Evolutionary conservation across 2,329 filamentous ascomycete genomes (phyloP), one percentile per base, ranked within the genome.

Genomic region (Trichoderma polysporum): DNA sequence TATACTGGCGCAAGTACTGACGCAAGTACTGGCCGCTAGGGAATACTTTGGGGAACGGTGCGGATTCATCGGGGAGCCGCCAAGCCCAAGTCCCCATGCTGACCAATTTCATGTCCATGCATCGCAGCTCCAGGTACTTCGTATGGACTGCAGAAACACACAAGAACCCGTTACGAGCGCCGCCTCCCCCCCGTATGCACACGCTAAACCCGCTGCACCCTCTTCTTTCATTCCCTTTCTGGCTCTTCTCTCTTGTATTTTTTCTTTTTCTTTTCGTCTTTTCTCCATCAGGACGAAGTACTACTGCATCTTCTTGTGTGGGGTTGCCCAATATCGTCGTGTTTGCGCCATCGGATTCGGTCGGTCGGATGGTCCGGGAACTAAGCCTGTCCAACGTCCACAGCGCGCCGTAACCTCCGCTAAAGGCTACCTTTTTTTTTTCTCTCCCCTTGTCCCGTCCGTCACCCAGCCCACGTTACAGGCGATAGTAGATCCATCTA

Each of bases 291-390:
- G n/a, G n/a, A n/a, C n/a, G n/a, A 33, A 58, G 17, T 25, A 29
- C 39, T 25, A 27, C 25, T 25, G 7, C 37, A 19, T 50, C 47
- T 22, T 47, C 10, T 15, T n/a, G 27, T 62, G 58, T 50, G 52
- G 57, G 52, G 66, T 45, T 45, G n/a, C n/a, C 50, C 27, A 31
- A 54, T 45, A 41, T 53, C 59, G 39, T 27, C 39, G 39, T n/a
- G 39, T 57, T 25, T 63, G 50, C 50, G 62, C 53, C 62, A 49
- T 49, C 53, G 62, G 63, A 57, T 57, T 58, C 58, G 61, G 60
- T 47, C 62, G 68, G 68, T 69, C 69, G 69, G 69, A 70, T 70
- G 66, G 68, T 49, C 68, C 69, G 69, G 69, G 66, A 69, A 62
- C 69, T 69, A 70, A 68, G 50, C 57, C 66, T 64, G 54, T 59